A percentile compares a stretch with the other conserved stretches of the same genome.
Evolutionary conservation across 1,139 yeast genomes (phyloP).

Genomic region (Protomyces arabidopsidicola): DNA sequence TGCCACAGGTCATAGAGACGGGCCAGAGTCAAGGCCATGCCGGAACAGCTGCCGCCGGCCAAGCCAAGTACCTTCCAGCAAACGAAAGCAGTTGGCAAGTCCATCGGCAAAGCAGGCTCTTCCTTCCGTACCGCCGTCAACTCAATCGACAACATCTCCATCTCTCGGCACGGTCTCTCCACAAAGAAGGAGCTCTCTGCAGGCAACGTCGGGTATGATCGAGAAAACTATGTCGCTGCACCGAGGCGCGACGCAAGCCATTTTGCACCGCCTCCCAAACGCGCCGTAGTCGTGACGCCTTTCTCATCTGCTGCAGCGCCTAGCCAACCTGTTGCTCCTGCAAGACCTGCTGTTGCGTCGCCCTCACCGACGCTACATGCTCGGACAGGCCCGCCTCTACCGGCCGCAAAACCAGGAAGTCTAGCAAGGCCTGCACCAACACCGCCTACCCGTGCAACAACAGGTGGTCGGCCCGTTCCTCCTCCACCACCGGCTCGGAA

Average conservation of each 20-base stretch:
- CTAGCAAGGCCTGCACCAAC: background rate
- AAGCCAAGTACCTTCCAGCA: conserved; percentile 6
- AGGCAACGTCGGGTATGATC: conserved; percentile 15
- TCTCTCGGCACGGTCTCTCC: conserved; percentile 11
- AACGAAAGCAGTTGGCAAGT: background rate
- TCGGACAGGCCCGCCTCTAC: background rate
- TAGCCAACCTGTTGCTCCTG: background rate
- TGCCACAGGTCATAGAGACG: too few species aligned
- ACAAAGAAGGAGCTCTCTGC: conserved; percentile 16
- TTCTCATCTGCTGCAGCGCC: conserved; percentile 3
- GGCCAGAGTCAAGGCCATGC: background rate
- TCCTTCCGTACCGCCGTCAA: conserved; percentile 11
- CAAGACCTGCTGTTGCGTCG: background rate
- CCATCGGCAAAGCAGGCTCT: conserved; percentile 21
- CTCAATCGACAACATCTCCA: conserved; percentile 11
- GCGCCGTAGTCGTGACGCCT: conserved; percentile 9
- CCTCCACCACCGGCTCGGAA: conserved; percentile 18
- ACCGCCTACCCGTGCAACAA: background rate
- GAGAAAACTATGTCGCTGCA: conserved; percentile 17
- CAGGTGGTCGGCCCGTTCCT: background rate
- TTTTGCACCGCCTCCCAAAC: conserved; percentile 21
- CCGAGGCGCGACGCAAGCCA: conserved; percentile 24
- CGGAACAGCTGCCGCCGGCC: conserved; percentile 1
- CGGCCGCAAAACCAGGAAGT: background rate
- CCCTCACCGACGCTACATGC: background rate